Percentiles rank a stretch among this genome's conserved stretches.
Evolutionary conservation across 345 rosid genomes (phyloP).

Genomic region (Cardiospermum halicacabum): DNA sequence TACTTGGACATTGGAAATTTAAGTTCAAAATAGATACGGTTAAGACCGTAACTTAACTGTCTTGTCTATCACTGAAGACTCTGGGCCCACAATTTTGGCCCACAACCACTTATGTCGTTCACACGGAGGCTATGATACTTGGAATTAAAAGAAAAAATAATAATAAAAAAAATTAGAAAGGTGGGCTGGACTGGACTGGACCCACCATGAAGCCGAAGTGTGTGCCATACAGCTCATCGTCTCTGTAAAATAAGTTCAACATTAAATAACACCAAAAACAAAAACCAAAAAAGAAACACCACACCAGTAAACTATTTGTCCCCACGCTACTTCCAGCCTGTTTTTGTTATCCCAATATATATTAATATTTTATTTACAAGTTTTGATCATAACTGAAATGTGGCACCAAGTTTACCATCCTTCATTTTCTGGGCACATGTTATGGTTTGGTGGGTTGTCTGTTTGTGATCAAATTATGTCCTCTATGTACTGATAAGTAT

Average conservation of each 20-base stretch:
- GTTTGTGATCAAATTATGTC: neutral
- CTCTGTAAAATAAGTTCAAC: neutral
- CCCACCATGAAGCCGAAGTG: conserved; percentile 11
- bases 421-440: conserved; percentile 4
- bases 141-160: too few species aligned
- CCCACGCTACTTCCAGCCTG: neutral
- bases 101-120: too few species aligned
- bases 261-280: neutral
- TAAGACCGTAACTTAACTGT: too few species aligned
- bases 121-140: too few species aligned
- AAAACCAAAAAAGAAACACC: neutral
- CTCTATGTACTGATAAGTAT: neutral
- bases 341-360: neutral
- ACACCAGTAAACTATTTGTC: neutral
- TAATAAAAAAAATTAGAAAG: too few species aligned
- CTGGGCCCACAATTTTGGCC: too few species aligned
- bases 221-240: conserved; percentile 38
- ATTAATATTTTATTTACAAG: neutral
- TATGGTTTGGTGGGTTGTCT: neutral
- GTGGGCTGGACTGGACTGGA: too few species aligned
- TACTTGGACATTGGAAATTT: too few species aligned
- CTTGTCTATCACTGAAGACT: too few species aligned
- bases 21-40: too few species aligned
- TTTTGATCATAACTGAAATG: neutral
- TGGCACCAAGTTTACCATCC: neutral